Percentiles rank a stretch among this genome's conserved stretches.
Conservation (phyloP, 192 early-diverging fungal genomes). For the Entophlyctis helioformis region DNA sequence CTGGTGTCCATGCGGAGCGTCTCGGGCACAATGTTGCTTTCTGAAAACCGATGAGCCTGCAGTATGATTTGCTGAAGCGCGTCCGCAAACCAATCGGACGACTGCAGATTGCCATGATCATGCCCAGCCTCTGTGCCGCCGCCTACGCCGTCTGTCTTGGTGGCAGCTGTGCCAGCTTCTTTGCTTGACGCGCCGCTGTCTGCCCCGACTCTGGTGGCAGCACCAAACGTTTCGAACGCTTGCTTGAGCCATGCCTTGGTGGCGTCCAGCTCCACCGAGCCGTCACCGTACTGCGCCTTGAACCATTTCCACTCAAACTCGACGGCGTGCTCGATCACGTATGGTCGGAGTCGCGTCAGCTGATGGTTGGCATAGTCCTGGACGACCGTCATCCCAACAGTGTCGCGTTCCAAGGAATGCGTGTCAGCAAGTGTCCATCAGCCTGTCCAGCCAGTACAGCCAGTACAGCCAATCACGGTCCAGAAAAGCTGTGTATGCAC, state of each 20-base stretch:
- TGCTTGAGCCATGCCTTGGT: conserved; percentile 14
- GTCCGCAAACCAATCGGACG: too few relatives aligned
- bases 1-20: conserved; percentile 28
- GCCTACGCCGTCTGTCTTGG: not conserved
- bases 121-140: too few relatives aligned
- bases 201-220: too few relatives aligned
- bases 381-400: too few relatives aligned
- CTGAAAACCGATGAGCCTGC: conserved; percentile 8
- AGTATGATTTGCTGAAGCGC: conserved; percentile 17
- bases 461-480: not conserved
- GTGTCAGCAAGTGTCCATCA: too few relatives aligned
- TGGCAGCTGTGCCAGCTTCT: not conserved
- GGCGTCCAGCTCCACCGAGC: conserved; percentile 4
- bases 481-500: not conserved
- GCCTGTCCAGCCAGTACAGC: too few relatives aligned
- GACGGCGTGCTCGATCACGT: conserved; percentile 52
- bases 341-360: conserved; percentile 51
- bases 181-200: conserved; percentile 2
- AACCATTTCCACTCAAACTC: conserved; percentile 62
- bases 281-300: conserved; percentile 23
- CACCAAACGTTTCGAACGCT: too few relatives aligned
- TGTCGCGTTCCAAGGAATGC: too few relatives aligned
- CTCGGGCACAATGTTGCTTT: conserved; percentile 23
- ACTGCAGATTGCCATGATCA: too few relatives aligned
- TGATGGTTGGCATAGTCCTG: conserved; percentile 56